Evolutionary conservation across 1,139 yeast genomes (phyloP).

Genomic region (Suhomyces yuchorum): DNA sequence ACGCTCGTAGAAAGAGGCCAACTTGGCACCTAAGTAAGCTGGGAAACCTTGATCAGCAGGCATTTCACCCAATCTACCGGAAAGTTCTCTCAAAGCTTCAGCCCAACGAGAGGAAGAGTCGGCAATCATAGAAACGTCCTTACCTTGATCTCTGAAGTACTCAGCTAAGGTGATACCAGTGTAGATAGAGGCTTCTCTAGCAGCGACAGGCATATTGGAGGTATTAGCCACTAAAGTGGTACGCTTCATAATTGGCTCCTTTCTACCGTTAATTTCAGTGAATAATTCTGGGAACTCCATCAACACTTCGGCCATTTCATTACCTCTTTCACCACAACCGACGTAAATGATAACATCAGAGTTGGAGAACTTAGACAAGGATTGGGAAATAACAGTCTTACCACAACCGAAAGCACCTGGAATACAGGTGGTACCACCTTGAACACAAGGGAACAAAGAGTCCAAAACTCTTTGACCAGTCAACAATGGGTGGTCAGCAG

Average conservation of each 20-base stretch:
- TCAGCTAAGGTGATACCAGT: conserved; percentile 98
- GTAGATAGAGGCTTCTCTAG: conserved; percentile 98
- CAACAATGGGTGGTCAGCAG: conserved; percentile 92
- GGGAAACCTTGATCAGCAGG: conserved; percentile 99
- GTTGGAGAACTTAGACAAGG: conserved; percentile 94
- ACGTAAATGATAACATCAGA: conserved; percentile 95
- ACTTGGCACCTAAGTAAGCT: conserved; percentile 97
- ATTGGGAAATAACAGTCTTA: conserved; percentile 97
- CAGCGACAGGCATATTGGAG: conserved; percentile 99
- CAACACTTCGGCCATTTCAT: conserved; percentile 98
- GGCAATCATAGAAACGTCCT: conserved; percentile 98
- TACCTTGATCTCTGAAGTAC: conserved; percentile 99
- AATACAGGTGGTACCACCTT: conserved; percentile 99
- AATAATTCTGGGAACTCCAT: conserved; percentile 99
- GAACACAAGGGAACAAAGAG: conserved; percentile 97
- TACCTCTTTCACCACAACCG: conserved; percentile 55
- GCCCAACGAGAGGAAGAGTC: conserved; percentile 99
- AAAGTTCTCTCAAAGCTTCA: conserved; percentile 98
- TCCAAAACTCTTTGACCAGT: conserved; percentile 99
- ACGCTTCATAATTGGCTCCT: conserved; percentile 99
- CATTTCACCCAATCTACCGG: conserved; percentile 99
- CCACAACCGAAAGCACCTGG: conserved; percentile 99
- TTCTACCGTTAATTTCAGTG: conserved; percentile 87
- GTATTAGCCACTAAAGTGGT: conserved; percentile 98
- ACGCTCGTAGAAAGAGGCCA: conserved; percentile 98